A percentile compares a stretch with the other conserved stretches of the same genome.
Evolutionary conservation across 305 asterid species (phyloP).

Genomic region (Andrographis paniculata): DNA sequence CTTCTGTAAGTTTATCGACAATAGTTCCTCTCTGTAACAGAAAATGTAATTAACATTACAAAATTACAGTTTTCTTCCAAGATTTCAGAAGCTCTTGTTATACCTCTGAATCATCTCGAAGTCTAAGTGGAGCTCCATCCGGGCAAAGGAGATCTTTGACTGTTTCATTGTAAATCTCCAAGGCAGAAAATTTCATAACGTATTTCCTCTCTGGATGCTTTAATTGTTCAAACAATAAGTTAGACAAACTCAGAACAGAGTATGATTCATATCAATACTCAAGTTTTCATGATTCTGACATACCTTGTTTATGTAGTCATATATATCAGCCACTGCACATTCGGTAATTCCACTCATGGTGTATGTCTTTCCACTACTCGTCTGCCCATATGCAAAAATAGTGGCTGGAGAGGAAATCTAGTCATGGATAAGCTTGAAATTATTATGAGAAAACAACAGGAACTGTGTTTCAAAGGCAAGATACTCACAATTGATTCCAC

Average conservation of each 20-base stretch:
- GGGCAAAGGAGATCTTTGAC: constrained; percentile 53
- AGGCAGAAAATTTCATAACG: constrained; percentile 45
- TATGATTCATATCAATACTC: neutral
- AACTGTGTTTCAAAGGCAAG: neutral
- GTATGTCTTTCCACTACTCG: constrained; percentile 99
- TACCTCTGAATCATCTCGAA: constrained; percentile 72
- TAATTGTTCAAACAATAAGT: neutral
- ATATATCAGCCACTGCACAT: constrained; percentile 57
- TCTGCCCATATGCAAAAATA: constrained; percentile 91
- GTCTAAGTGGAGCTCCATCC: constrained; percentile 48
- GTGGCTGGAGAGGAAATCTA: constrained; percentile 39
- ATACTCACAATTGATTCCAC: constrained; percentile 71
- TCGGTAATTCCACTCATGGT: constrained; percentile 86
- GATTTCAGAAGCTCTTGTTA: constrained; percentile 4
- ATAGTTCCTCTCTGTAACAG: constrained; percentile 43
- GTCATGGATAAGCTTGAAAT: neutral
- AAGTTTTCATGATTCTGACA: neutral
- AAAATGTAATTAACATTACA: neutral
- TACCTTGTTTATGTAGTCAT: constrained; percentile 54
- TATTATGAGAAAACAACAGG: neutral
- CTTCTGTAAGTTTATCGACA: constrained; percentile 52
- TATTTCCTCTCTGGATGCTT: constrained; percentile 47
- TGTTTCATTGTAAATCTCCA: constrained; percentile 67
- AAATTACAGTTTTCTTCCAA: neutral
- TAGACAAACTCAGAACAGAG: neutral